Conservation (phyloP, 2,329 filamentous ascomycete genomes). For the Dothidotthia symphoricarpi region DNA sequence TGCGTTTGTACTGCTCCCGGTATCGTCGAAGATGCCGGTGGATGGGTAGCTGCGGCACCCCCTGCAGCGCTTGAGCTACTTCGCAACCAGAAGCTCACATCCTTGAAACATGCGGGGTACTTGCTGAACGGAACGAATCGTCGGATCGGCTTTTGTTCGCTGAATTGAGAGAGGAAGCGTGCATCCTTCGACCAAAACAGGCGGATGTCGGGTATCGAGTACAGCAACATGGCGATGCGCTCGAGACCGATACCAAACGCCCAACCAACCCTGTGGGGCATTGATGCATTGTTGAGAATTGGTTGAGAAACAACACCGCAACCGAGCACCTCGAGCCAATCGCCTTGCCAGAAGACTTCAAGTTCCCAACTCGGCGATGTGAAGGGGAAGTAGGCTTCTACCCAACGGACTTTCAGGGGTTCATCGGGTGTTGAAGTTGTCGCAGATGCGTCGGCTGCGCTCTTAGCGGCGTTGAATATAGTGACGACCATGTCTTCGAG, state of each 20-base stretch:
- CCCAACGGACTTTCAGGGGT: constrained; percentile 84
- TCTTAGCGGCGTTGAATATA: constrained; percentile 76
- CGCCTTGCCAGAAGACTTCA: constrained; percentile 89
- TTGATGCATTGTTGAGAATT: constrained; percentile 73
- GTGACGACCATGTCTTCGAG: constrained; percentile 87
- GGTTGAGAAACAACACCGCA: constrained; percentile 85
- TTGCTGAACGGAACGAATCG: constrained; percentile 88
- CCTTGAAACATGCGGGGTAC: constrained; percentile 83
- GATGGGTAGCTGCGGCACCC: constrained; percentile 15
- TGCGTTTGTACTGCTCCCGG: constrained; percentile 11
- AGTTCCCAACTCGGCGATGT: constrained; percentile 95
- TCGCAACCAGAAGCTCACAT: constrained; percentile 88
- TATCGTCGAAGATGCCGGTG: constrained; percentile 4
- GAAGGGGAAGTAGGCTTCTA: constrained; percentile 97
- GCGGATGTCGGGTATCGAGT: constrained; percentile 92
- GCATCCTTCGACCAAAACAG: constrained; percentile 90
- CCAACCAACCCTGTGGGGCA: constrained; percentile 79
- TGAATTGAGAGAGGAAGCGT: constrained; percentile 85
- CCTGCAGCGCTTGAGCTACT: constrained; percentile 27
- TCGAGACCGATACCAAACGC: constrained; percentile 94
- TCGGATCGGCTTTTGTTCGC: constrained; percentile 46
- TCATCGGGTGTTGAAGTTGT: constrained; percentile 49
- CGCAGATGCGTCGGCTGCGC: constrained; percentile 53
- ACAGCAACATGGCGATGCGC: constrained; percentile 94
- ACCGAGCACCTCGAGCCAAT: constrained; percentile 96